Percentiles rank a stretch among this genome's conserved stretches.
Evolutionary conservation across 805 yeast genomes (phyloP).

Genomic region (Spathaspora girioi): DNA sequence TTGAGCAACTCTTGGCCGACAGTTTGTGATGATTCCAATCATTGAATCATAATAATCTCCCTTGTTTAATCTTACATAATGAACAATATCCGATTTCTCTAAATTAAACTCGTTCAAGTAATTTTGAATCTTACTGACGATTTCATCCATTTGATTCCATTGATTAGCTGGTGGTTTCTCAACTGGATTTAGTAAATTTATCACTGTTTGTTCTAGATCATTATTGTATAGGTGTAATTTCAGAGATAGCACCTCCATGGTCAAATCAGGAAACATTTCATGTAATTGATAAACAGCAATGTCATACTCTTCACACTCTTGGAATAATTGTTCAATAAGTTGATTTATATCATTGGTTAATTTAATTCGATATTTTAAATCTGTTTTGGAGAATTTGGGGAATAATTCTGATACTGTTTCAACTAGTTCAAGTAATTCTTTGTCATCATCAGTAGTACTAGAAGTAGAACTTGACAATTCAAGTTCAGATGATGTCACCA

Average conservation of each 20-base stretch:
- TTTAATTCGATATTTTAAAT: constrained; percentile 22
- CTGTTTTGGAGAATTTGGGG: constrained; percentile 22
- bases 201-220: constrained; percentile 19
- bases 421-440: constrained; percentile 7
- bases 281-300: constrained; percentile 20
- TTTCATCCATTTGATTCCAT: constrained; percentile 12
- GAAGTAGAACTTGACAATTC: too few species aligned
- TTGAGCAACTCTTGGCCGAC: constrained; percentile 3
- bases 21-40: constrained; percentile 27
- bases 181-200: constrained; percentile 3
- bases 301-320: constrained; percentile 13
- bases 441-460: constrained; percentile 6
- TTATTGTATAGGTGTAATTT: constrained; percentile 23
- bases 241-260: constrained; percentile 21
- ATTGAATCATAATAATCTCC: constrained; percentile 29
- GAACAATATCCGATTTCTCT: constrained; percentile 5
- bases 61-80: constrained; percentile 23
- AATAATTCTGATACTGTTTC: constrained; percentile 25
- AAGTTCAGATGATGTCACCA: too few species aligned
- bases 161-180: not conserved
- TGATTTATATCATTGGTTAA: constrained; percentile 18
- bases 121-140: constrained; percentile 15
- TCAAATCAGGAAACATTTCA: constrained; percentile 46
- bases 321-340: constrained; percentile 22
- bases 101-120: constrained; percentile 9